Evolutionary conservation across 805 yeast species (phyloP).

Genomic region (Candida ovalis): DNA sequence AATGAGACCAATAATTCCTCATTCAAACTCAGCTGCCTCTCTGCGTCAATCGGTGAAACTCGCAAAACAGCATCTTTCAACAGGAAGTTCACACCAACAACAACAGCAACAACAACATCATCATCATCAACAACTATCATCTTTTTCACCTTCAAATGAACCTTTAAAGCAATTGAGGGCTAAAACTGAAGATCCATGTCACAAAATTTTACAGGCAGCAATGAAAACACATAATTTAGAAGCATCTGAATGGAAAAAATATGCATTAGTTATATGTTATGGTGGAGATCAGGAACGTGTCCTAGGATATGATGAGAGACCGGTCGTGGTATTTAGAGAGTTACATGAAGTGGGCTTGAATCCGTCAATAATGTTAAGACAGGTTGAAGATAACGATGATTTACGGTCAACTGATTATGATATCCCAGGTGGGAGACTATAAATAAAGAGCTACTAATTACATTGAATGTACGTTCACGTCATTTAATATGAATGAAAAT

Average conservation of each 20-base stretch:
- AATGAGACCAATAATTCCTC: neutral
- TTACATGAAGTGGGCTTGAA: slow-evolving; percentile 79
- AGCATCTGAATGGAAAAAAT: slow-evolving; percentile 80
- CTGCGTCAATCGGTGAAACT: slow-evolving; percentile 3
- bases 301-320: slow-evolving; percentile 79
- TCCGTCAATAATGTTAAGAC: slow-evolving; percentile 90
- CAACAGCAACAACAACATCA: no score
- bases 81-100: neutral
- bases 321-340: slow-evolving; percentile 80
- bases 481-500: no score
- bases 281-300: slow-evolving; percentile 90
- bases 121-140: slow-evolving; percentile 1
- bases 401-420: neutral
- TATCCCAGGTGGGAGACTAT: neutral
- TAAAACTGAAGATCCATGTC: slow-evolving; percentile 87
- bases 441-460: no score
- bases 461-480: no score
- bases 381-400: slow-evolving; percentile 52
- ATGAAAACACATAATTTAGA: slow-evolving; percentile 79
- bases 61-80: neutral
- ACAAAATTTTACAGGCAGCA: slow-evolving; percentile 82
- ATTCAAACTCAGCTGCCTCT: slow-evolving; percentile 28
- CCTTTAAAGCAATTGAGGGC: slow-evolving; percentile 83
- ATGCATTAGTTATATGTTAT: slow-evolving; percentile 83
- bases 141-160: slow-evolving; percentile 34